Evolutionary conservation across 2,329 filamentous ascomycete genomes (phyloP).

Genomic region (Trichoderma pleuroti): DNA sequence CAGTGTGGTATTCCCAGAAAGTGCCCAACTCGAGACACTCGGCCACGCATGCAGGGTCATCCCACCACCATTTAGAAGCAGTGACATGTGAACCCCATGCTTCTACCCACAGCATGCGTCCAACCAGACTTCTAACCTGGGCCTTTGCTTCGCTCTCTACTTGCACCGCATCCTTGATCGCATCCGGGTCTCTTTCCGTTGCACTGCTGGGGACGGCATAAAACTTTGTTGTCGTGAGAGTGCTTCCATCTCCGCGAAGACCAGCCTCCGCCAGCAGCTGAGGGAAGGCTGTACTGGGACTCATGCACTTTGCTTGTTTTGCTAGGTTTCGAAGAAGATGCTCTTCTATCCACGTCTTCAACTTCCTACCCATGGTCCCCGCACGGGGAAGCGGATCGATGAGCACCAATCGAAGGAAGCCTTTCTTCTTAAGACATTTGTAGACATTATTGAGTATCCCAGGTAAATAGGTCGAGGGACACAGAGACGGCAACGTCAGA

Average conservation of each 20-base stretch:
- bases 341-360: constrained; percentile 60
- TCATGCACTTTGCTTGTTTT: constrained; percentile 55
- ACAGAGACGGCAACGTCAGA: constrained; percentile 53
- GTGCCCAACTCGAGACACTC: constrained; percentile 55
- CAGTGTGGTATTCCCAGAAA: constrained; percentile 56
- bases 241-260: constrained; percentile 47
- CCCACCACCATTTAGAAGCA: constrained; percentile 59
- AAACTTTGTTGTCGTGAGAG: constrained; percentile 47
- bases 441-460: constrained; percentile 54
- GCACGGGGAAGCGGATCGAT: constrained; percentile 60
- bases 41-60: constrained; percentile 50
- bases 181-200: constrained; percentile 16
- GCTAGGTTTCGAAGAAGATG: constrained; percentile 59
- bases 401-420: constrained; percentile 56
- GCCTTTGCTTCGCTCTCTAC: constrained; percentile 34
- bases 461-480: constrained; percentile 55
- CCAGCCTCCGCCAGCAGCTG: constrained; percentile 56
- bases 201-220: constrained; percentile 40
- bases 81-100: constrained; percentile 55
- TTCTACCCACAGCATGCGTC: constrained; percentile 58
- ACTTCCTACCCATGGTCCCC: constrained; percentile 52
- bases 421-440: constrained; percentile 52
- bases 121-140: constrained; percentile 51
- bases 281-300: constrained; percentile 56
- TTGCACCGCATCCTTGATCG: background rate